Base-by-base conservation (phyloP, 164 flowering plant genomes). In the Piper longum region DNA sequence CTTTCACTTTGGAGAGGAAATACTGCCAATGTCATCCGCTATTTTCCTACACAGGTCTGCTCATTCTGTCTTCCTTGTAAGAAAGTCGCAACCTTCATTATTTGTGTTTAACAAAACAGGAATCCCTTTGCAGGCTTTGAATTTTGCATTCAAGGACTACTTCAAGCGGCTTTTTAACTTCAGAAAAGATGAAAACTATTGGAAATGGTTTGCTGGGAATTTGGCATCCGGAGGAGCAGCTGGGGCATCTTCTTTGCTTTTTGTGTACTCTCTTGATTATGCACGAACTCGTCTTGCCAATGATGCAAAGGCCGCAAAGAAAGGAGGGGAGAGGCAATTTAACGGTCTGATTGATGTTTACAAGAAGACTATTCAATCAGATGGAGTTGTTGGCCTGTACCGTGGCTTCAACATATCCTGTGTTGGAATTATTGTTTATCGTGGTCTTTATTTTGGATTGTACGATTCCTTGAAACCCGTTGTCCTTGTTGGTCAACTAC, bases 391-490 rank as follows among this genome's bases (percentile, higher is more conserved):
- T 43, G 70, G 70, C 3, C 65, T 67, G 36, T 62, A 67, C 65
- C 70, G 70, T 67, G 70, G 70, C 4, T 67, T 67, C 39, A 67
- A 67, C 36, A 26, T 26, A 26, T 26, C 36, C 36, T 26, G 36
- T 26, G 36, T 26, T 26, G 36, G 36, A 26, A 60, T 61, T 67
- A 61, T 67, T 65, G 2, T 66, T 65, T 44, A 65, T 67, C 70
- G 70, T 61, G 70, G 70, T 7, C 65, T 67, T 18, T 67, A 67
- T 54, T 67, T 67, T 67, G 70, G 70, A 43, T 61, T 67, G 70
- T 67, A 67, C 11, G 62, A 19, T 26, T 26, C 36, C 36, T 26
- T 26, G 36, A 26, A 26, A 26, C 36, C 36, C 1, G 36, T 26
- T 26, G 36, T 67, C 70, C 16, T 43, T 67, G 26, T 19, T 26